Evolutionary conservation across 1,284 basidiomycete species (phyloP), one percentile per base, ranked within the genome.

Genomic region (Inonotus hispidus): DNA sequence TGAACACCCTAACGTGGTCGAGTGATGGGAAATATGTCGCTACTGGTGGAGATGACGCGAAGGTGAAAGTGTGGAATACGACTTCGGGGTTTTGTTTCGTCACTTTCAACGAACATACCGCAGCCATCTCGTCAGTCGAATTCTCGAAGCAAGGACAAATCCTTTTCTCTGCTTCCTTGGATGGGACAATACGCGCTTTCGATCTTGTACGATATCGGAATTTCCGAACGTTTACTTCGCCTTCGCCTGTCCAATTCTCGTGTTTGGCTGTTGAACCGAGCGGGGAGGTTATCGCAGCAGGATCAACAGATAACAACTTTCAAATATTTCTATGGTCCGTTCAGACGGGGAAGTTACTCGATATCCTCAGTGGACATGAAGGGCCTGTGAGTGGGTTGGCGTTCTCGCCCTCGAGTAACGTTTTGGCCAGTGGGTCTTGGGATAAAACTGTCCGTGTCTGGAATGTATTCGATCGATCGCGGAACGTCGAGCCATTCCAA

Each of bases 261-360:
- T 91, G 88, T 57, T 81, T 99, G 3, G 95, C 96, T 0, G 95
- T 99, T 27, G 97, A 99, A 70, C 93, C 95, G 0, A 93, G 90
- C 1, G 96, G 96, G 32, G 97, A 99, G 74, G 93, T 98, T 25
- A 90, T 99, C 32, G 93, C 93, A 7, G 97, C 96, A 0, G 97
- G 97, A 16, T 95, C 95, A 21, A 85, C 88, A 2, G 95, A 98
- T 74, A 43, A 32, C 32, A 91, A 90, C 1, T 99, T 97, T 71
- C 96, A 99, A 73, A 84, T 99, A 61, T 99, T 93, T 80, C 80
- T 99, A 74, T 99, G 97, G 97, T 95, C 92, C 2, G 96, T 99
- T 1, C 95, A 98, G 73, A 99, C 95, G 0, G 97, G 97, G 38
- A 98, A 96, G 72, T 82, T 99, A 5, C 81, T 99, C 50, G 97